Evolutionary conservation across 176 grass and related monocot species (phyloP).

Genomic region (Panicum miliaceum): DNA sequence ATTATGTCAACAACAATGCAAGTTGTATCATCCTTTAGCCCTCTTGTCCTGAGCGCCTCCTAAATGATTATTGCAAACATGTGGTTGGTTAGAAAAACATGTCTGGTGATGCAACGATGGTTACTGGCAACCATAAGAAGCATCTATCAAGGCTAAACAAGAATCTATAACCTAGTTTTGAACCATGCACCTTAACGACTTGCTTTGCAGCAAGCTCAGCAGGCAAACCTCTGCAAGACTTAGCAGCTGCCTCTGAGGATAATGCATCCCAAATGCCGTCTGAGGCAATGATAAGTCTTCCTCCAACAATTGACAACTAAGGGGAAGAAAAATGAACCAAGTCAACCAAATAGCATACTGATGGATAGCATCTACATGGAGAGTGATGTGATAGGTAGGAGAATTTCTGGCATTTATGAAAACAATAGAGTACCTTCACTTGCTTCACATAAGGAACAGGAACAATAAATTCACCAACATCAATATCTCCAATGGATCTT

Average conservation of each 20-base stretch:
- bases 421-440: constrained; percentile 76
- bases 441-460: constrained; percentile 97
- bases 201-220: constrained; percentile 96
- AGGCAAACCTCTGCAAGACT: constrained; percentile 86
- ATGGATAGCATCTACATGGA: constrained; percentile 16
- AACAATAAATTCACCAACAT: constrained; percentile 96
- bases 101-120: not conserved
- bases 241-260: constrained; percentile 79
- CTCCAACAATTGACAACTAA: constrained; percentile 84
- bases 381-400: not conserved
- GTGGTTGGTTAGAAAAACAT: constrained; percentile 14
- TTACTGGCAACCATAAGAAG: constrained; percentile 32
- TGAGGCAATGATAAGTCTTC: constrained; percentile 96
- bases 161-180: not conserved
- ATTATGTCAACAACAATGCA: constrained; percentile 97
- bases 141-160: constrained; percentile 7
- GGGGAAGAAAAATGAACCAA: constrained; percentile 19
- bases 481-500: constrained; percentile 97
- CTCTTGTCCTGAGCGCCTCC: constrained; percentile 93
- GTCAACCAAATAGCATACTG: not conserved
- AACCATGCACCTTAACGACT: constrained; percentile 81
- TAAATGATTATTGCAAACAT: constrained; percentile 46
- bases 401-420: constrained; percentile 4
- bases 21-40: constrained; percentile 94
- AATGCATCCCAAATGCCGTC: constrained; percentile 98